Percentiles rank a stretch among this genome's conserved stretches.
These are phyloP conservation scores for Clavaria fumosa DNA, from an alignment of 768 basidiomycete genomes.

Conservation along the genomic window DNA sequence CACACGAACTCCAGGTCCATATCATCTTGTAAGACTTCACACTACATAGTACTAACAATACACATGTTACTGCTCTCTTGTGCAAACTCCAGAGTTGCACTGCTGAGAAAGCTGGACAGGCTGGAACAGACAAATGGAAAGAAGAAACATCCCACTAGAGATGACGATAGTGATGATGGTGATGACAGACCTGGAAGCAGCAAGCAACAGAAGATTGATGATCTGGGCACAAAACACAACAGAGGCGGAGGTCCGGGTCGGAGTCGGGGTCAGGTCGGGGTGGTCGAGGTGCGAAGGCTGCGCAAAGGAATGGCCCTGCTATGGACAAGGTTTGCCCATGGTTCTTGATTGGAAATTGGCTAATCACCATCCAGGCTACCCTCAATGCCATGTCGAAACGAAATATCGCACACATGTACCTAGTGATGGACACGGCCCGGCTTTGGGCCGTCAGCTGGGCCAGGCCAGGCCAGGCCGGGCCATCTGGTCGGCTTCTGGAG, in stretches of 20 bases:
- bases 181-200: conserved; percentile 4
- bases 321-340: background rate
- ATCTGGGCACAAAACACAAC: conserved; percentile 6
- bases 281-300: background rate
- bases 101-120: background rate
- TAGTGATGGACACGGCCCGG: no score
- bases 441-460: no score
- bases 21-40: no score
- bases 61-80: no score
- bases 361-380: conserved; percentile 11
- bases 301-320: background rate
- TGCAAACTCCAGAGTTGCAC: background rate
- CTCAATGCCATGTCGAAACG: background rate
- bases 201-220: background rate
- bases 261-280: background rate
- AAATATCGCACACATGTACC: background rate
- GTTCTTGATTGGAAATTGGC: conserved; percentile 4
- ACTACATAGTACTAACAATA: no score
- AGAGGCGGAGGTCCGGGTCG: no score
- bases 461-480: no score
- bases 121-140: conserved; percentile 1
- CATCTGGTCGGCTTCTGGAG: no score
- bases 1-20: no score
- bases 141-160: conserved; percentile 10
- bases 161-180: conserved; percentile 11